Evolutionary conservation across 345 rosid species (phyloP), one percentile per base, ranked within the genome.

Genomic region (Pelargonium nanum): DNA sequence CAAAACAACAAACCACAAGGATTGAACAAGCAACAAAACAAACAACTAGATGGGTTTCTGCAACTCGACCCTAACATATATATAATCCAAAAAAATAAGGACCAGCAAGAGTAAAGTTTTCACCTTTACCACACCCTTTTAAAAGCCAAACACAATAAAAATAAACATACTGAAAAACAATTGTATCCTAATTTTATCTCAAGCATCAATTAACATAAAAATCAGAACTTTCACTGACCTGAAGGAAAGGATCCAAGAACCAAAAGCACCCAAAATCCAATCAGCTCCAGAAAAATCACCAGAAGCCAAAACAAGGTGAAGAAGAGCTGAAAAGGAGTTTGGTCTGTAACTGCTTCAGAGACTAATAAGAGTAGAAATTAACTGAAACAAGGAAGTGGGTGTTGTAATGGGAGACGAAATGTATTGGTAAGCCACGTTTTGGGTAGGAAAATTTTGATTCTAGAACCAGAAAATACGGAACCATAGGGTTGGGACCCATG

Each of bases 371-470:
- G 19, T 32, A 22, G 0, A 57, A 61, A 51, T 13, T 7, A 65
- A 57, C 10, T 28, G 21, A 19, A 53, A 24, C 53, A 45, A 57
- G 45, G 56, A 58, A 72, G 64, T 68, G 72, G 58, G 62, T 44
- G 55, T 64, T 0, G 52, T 22, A n/a, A 25, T 55, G 69, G 24
- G 13, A 53, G 25, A 24, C 40, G 53, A 58, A 56, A 22, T 64
- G 66, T 34, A 28, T 72, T 48, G 53, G 81, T 26, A 71, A 60
- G 74, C 72, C 81, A 69, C 79, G 79, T 67, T 65, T 61, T 53
- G 61, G 19, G 17, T 69, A 60, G 80, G 75, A 70, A 66, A 66
- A 50, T 67, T 53, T 67, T 25, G 6, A 30, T 30, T 30, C 40
- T 30, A 30, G 40, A 12, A 6, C 40, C 40, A 6, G 6, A 6